Evolutionary conservation across 345 rosid genomes (phyloP).

Genomic region (Viola odorata): DNA sequence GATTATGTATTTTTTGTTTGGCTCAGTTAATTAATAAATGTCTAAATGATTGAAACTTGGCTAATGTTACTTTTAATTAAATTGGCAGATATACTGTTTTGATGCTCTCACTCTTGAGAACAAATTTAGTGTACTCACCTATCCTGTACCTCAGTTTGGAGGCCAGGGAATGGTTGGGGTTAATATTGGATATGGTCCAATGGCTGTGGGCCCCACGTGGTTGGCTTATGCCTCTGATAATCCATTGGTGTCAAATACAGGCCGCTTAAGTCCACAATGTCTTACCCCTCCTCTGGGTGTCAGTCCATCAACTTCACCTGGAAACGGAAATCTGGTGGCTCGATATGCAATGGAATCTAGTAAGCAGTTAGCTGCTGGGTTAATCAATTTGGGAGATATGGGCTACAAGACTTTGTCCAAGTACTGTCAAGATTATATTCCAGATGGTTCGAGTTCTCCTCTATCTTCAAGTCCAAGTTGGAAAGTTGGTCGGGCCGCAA

Average conservation of each 20-base stretch:
- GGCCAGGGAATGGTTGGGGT: slow-evolving; percentile 69
- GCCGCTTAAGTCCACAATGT: slow-evolving; percentile 91
- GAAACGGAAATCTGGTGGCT: slow-evolving; percentile 78
- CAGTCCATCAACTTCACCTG: slow-evolving; percentile 95
- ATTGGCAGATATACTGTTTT: slow-evolving; percentile 88
- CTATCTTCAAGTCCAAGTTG: slow-evolving; percentile 68
- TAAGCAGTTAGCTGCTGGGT: slow-evolving; percentile 25
- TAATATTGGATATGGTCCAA: slow-evolving; percentile 90
- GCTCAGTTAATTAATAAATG: slow-evolving; percentile 1
- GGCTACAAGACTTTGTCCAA: slow-evolving; percentile 80
- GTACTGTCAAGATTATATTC: slow-evolving; percentile 78
- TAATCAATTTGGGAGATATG: slow-evolving; percentile 45
- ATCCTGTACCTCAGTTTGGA: slow-evolving; percentile 84
- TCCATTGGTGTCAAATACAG: slow-evolving; percentile 65
- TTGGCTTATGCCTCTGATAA: slow-evolving; percentile 89
- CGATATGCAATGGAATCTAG: slow-evolving; percentile 93
- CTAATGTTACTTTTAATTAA: slow-evolving; percentile 12
- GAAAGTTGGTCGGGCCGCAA: slow-evolving; percentile 60
- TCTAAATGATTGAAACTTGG: slow-evolving; percentile 5
- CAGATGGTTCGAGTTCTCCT: slow-evolving; percentile 71
- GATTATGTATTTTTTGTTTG: slow-evolving; percentile 9
- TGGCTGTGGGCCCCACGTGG: slow-evolving; percentile 97
- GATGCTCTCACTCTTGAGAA: slow-evolving; percentile 90
- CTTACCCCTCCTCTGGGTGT: slow-evolving; percentile 87
- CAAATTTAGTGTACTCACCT: slow-evolving; percentile 87